These are phyloP conservation scores for Neckera pumila DNA, from an alignment of 225 moss, liverwort and hornwort species.

Conservation along the genomic window DNA sequence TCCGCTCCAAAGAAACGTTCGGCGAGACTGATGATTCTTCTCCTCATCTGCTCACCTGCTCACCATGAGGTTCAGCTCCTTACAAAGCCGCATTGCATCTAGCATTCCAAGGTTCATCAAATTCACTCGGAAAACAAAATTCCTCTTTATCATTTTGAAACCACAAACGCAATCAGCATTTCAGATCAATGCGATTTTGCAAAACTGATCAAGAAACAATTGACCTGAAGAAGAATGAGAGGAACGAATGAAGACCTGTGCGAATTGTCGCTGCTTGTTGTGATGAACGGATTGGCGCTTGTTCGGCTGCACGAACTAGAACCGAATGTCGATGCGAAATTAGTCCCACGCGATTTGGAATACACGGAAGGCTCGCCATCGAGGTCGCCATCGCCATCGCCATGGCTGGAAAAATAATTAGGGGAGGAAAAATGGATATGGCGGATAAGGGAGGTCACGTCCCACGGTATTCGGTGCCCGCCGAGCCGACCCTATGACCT, in stretches of 20 bases:
- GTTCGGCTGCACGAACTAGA: not conserved
- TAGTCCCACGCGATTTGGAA: not conserved
- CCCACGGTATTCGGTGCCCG: not conserved
- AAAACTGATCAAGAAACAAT: not conserved
- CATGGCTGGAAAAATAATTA: not conserved
- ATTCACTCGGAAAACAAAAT: not conserved
- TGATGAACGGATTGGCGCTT: not conserved
- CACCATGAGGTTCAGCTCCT: conserved; percentile 47
- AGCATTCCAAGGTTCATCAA: not conserved
- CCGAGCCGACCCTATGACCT: not conserved
- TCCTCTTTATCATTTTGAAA: not conserved
- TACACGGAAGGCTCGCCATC: not conserved
- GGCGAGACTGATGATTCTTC: conserved; percentile 4
- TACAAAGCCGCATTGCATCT: conserved; percentile 1
- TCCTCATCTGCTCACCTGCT: conserved; percentile 45
- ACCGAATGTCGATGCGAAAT: not conserved
- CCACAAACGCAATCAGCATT: not conserved
- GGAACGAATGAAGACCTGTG: not conserved
- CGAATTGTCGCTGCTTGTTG: not conserved
- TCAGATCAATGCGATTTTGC: not conserved
- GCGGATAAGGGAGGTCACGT: not conserved
- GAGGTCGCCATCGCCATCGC: not conserved
- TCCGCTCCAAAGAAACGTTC: conserved; percentile 27
- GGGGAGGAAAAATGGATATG: not conserved
- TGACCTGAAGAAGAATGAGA: not conserved